A percentile compares a stretch with the other conserved stretches of the same genome.
phyloP scores from a whole-genome alignment of 805 yeast genomes.

The Cyberlindnera xishuangbannaensis region DNA sequence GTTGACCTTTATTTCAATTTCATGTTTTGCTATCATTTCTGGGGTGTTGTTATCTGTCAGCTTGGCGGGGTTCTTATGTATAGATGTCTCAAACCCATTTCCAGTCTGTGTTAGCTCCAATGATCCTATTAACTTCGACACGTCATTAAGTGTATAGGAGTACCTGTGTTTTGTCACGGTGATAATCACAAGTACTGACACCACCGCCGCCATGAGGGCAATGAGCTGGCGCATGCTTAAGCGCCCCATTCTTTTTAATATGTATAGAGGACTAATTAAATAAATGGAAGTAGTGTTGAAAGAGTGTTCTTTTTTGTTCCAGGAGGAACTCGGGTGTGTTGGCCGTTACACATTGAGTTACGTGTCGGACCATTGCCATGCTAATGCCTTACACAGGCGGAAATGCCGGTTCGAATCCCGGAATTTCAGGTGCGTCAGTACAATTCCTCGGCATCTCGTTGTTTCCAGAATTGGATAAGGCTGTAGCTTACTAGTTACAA shows the following conservation, averaged over 20 bases:
- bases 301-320: too few species aligned
- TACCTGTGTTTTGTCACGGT: constrained; percentile 3
- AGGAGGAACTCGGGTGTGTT: too few species aligned
- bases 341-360: too few species aligned
- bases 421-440: too few species aligned
- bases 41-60: constrained; percentile 13
- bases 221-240: constrained; percentile 11
- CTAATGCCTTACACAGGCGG: too few species aligned
- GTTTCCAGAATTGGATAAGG: too few species aligned
- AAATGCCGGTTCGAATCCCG: too few species aligned
- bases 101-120: constrained; percentile 5
- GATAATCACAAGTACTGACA: constrained; percentile 3
- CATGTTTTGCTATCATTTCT: constrained; percentile 13
- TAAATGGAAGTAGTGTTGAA: too few species aligned
- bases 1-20: constrained; percentile 16
- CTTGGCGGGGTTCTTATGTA: constrained; percentile 3
- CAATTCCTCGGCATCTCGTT: too few species aligned
- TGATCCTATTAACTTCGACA: constrained; percentile 8
- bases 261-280: too few species aligned
- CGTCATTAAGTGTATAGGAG: constrained; percentile 8
- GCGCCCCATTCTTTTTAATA: constrained; percentile 4
- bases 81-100: neutral
- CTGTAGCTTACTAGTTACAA: too few species aligned
- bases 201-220: constrained; percentile 4
- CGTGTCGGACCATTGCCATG: too few species aligned